Conservation (phyloP, 2,329 filamentous ascomycete species). For the Alternaria hordeiaustralica region DNA sequence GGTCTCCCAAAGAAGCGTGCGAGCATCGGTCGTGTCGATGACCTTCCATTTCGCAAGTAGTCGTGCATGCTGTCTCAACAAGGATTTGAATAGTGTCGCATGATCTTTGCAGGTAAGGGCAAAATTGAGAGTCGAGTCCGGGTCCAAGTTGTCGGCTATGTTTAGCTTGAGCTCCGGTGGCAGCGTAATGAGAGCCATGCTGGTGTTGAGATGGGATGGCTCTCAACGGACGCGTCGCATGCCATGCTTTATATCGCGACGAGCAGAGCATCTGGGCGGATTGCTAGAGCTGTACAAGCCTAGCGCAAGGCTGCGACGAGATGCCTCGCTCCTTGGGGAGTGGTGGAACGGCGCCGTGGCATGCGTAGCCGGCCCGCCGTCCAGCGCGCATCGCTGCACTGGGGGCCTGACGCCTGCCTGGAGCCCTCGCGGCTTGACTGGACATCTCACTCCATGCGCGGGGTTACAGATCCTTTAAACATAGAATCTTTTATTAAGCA, state of each 20-base stretch:
- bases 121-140: slow-evolving; percentile 14
- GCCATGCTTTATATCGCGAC: not conserved
- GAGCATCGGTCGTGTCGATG: not conserved
- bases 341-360: not conserved
- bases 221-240: not conserved
- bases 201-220: not conserved
- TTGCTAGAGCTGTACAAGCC: not conserved
- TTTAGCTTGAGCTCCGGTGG: slow-evolving; percentile 19
- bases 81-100: slow-evolving; percentile 1
- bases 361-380: not conserved
- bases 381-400: not conserved
- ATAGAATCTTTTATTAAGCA: not conserved
- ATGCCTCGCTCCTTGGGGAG: not conserved
- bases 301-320: not conserved
- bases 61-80: slow-evolving; percentile 12
- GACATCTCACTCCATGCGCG: not conserved
- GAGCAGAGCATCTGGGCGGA: not conserved
- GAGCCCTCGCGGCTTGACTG: not conserved
- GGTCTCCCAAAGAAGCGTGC: slow-evolving; percentile 8
- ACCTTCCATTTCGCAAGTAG: slow-evolving; percentile 9
- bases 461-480: not conserved
- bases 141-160: slow-evolving; percentile 18
- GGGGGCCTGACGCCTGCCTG: not conserved
- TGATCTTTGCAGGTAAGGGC: slow-evolving; percentile 20
- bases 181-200: slow-evolving; percentile 16